A percentile compares a stretch with the other conserved stretches of the same genome.
phyloP scores from a whole-genome alignment of 2,329 filamentous ascomycete genomes.

The Cadophora luteo-olivacea region DNA sequence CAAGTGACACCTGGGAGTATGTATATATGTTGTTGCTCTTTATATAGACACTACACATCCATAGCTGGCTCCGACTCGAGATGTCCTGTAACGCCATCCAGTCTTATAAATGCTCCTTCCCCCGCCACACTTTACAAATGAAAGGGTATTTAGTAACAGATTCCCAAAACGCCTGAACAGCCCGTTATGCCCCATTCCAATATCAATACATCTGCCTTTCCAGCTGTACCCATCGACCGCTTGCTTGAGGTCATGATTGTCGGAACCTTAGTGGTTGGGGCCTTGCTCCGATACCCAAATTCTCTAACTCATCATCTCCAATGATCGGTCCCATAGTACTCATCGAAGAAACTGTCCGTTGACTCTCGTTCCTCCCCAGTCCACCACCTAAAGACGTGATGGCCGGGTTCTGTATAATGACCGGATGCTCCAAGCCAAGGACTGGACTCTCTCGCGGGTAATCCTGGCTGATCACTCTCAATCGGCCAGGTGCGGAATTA shows the following conservation, averaged over 20 bases:
- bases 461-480: conserved; percentile 21
- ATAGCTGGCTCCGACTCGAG: neutral
- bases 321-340: conserved; percentile 32
- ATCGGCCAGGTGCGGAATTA: conserved; percentile 14
- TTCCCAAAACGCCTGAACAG: conserved; percentile 7
- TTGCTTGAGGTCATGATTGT: neutral
- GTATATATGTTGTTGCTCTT: neutral
- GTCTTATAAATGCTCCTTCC: neutral
- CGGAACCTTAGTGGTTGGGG: conserved; percentile 15
- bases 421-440: conserved; percentile 20
- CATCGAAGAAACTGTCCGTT: conserved; percentile 33
- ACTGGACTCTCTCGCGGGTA: conserved; percentile 28
- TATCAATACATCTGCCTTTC: neutral
- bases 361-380: conserved; percentile 31
- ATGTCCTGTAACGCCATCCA: neutral
- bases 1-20: no score
- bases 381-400: conserved; percentile 10
- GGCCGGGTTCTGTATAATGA: conserved; percentile 12
- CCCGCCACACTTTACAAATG: conserved; percentile 2
- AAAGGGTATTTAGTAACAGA: conserved; percentile 16
- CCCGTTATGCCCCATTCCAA: neutral
- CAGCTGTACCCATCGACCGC: neutral
- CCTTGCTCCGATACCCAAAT: conserved; percentile 34
- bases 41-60: neutral
- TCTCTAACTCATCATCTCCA: conserved; percentile 37